A percentile compares a stretch with the other conserved stretches of the same genome.
Conservation (phyloP, 2,329 filamentous ascomycete species). For the Penicillium sp. region DNA sequence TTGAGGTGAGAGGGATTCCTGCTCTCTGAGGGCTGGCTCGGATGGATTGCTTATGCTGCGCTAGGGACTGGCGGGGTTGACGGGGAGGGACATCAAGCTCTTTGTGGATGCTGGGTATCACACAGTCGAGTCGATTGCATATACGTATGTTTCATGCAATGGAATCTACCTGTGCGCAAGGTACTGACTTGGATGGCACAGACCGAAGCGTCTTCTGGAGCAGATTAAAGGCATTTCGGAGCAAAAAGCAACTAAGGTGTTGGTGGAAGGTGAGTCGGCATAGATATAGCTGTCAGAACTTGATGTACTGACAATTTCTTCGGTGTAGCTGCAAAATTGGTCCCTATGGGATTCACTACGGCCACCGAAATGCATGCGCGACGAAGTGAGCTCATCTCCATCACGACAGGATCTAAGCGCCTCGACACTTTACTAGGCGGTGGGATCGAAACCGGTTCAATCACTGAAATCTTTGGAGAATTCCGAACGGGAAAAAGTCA, state of each 20-base stretch:
- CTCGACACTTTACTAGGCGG: conserved; percentile 91
- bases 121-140: conserved; percentile 92
- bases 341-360: conserved; percentile 98
- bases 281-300: too few relatives aligned
- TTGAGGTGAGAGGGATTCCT: conserved; percentile 62
- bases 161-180: background rate
- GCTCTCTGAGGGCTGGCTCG: background rate
- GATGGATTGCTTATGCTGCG: background rate
- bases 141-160: conserved; percentile 57
- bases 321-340: conserved; percentile 74
- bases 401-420: conserved; percentile 96
- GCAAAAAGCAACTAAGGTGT: conserved; percentile 86
- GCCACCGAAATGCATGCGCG: conserved; percentile 98
- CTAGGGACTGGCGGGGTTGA: conserved; percentile 82
- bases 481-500: conserved; percentile 98
- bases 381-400: conserved; percentile 92
- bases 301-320: background rate
- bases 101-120: conserved; percentile 88
- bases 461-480: conserved; percentile 96
- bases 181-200: conserved; percentile 23
- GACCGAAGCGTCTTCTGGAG: conserved; percentile 68
- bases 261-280: conserved; percentile 71
- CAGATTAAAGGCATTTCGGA: conserved; percentile 98
- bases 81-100: conserved; percentile 91
- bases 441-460: conserved; percentile 92